Evolutionary conservation across 1,139 yeast genomes (phyloP), one percentile per base, ranked within the genome.

Genomic region (Zygosaccharomyces sapae): DNA sequence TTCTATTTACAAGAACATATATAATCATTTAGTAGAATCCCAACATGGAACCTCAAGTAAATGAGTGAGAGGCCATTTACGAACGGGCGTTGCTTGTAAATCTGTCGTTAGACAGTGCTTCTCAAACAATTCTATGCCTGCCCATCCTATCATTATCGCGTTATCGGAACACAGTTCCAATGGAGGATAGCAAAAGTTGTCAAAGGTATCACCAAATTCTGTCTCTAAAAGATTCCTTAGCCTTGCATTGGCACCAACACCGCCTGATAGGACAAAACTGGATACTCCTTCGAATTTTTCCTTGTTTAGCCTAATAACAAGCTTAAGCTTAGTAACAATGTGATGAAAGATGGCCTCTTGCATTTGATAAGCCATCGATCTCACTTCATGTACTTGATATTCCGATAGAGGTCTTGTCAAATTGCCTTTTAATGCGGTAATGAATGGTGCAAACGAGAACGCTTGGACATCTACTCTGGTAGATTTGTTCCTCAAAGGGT

Each of bases 121-220:
- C 62, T 89, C 96, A 62, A 72, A 84, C n/a, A 89, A 70, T 61
- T 90, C 96, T 9, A 90, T 86, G 0, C 97, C 98, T 0, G 97
- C 96, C 80, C 95, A 86, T 0, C 97, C 98, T 46, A 92, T 92
- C 99, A 92, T 92, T 2, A 89, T 78, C 0, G 97, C 96, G 66
- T 92, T 94, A 62, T 92, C 98, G 0, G 97, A 88, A 62, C 98
- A 94, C 54, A 90, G 70, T 5, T 75, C 69, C 6, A 81, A 71
- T 25, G 78, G 81, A 0, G 97, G 96, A 57, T 83, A 89, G 57
- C 79, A 79, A 51, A 80, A 71, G 1, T 66, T 53, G 9, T 59
- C 49, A 41, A 67, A 61, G n/a, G 16, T 45, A 49, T 57, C 51
- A 2, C 52, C 38, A 22, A 83, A 60, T 18, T 72, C 70, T 0